phyloP scores from a whole-genome alignment of 305 asterid genomes.

The Coffea humblotiana region DNA sequence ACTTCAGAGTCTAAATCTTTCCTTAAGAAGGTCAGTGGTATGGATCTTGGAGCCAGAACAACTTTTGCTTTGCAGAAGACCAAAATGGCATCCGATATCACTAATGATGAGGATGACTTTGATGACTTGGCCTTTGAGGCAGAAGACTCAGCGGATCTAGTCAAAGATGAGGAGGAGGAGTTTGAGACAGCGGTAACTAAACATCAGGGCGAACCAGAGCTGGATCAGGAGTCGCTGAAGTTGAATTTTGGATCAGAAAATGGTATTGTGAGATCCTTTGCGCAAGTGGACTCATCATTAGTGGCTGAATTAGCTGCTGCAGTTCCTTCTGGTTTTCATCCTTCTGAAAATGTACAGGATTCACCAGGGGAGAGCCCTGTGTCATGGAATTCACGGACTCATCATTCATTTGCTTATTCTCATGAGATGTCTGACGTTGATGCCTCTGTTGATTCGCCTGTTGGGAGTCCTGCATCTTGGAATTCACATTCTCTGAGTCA shows the following conservation, averaged over 20 bases:
- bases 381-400: conserved; percentile 65
- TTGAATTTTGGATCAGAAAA: conserved; percentile 67
- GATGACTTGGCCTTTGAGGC: conserved; percentile 46
- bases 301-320: conserved; percentile 54
- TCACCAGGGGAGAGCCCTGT: conserved; percentile 68
- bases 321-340: conserved; percentile 45
- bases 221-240: conserved; percentile 42
- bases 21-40: conserved; percentile 65
- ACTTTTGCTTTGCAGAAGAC: conserved; percentile 46
- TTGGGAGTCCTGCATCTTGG: conserved; percentile 87
- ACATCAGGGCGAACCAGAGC: conserved; percentile 41
- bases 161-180: conserved; percentile 53
- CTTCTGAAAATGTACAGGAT: conserved; percentile 59
- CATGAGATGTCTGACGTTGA: conserved; percentile 77
- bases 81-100: conserved; percentile 35
- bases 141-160: conserved; percentile 38
- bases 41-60: conserved; percentile 47
- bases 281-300: conserved; percentile 58
- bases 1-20: conserved; percentile 51
- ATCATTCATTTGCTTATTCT: conserved; percentile 60
- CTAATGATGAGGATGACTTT: conserved; percentile 41
- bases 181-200: conserved; percentile 40
- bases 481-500: conserved; percentile 69
- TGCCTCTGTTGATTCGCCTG: conserved; percentile 67
- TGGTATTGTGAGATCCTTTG: conserved; percentile 47